phyloP scores from a whole-genome alignment of 2,329 filamentous ascomycete species.

The Beauveria brongniartii region DNA sequence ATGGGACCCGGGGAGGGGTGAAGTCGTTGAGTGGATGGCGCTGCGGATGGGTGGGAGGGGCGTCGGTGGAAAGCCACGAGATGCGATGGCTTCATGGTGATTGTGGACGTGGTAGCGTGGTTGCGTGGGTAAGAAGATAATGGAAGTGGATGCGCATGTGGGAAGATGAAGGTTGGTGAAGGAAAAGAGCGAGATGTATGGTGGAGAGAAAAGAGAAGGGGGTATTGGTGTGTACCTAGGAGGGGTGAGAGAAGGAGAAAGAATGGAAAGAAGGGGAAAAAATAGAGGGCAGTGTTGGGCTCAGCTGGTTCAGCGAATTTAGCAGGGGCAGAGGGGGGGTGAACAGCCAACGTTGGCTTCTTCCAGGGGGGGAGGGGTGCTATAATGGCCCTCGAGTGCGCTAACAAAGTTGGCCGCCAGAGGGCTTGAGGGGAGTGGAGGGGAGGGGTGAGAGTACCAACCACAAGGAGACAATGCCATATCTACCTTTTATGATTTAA shows the following conservation, averaged over 20 bases:
- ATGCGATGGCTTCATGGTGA: conserved; percentile 6
- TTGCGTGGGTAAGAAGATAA: conserved; percentile 5
- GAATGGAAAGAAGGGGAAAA: neutral
- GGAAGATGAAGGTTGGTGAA: neutral
- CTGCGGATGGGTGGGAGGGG: conserved; percentile 5
- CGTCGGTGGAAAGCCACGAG: conserved; percentile 7
- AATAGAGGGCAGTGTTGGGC: neutral
- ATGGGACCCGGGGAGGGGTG: neutral
- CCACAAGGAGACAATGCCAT: neutral
- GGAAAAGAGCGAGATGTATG: neutral
- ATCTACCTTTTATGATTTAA: too few species aligned
- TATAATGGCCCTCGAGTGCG: neutral
- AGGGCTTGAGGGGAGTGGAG: neutral
- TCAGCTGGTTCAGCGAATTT: neutral
- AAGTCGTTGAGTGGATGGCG: neutral
- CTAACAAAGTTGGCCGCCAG: too few species aligned
- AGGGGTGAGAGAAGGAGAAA: neutral
- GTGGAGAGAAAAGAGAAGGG: neutral
- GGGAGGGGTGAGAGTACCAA: neutral
- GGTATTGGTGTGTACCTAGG: neutral
- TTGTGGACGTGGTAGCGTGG: neutral
- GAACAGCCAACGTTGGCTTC: neutral
- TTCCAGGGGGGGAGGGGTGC: neutral
- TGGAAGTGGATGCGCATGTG: conserved; percentile 8
- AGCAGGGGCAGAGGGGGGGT: neutral